Conservation (phyloP, 495 filamentous ascomycete species). For the Bryoglossum gracile region DNA sequence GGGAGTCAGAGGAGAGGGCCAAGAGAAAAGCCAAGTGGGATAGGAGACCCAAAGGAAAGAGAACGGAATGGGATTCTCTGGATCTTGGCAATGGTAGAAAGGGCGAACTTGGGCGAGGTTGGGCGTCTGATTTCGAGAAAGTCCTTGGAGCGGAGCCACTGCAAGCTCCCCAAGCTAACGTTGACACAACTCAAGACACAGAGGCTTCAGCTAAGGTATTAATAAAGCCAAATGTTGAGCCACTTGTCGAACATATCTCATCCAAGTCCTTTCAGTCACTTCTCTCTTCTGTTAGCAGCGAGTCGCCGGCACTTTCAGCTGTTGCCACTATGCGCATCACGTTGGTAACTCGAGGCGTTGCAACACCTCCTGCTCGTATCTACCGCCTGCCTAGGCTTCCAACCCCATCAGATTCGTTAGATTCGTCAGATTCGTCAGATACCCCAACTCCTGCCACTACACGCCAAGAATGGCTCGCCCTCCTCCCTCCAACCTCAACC, state of each 20-base stretch:
- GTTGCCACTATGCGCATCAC: slow-evolving; percentile 54
- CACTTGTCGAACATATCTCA: slow-evolving; percentile 31
- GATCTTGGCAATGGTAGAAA: slow-evolving; percentile 65
- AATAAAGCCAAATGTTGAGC: not conserved
- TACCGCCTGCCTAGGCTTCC: slow-evolving; percentile 72
- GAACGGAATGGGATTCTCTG: slow-evolving; percentile 68
- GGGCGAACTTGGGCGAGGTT: slow-evolving; percentile 78
- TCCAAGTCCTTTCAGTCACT: slow-evolving; percentile 21
- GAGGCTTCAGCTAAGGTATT: not conserved
- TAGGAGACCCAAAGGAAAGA: slow-evolving; percentile 72
- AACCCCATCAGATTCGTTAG: slow-evolving; percentile 8
- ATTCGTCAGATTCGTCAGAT: slow-evolving; percentile 9
- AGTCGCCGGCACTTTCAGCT: not conserved
- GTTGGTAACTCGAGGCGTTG: slow-evolving; percentile 52
- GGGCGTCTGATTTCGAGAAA: slow-evolving; percentile 81
- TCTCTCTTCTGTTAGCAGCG: slow-evolving; percentile 11
- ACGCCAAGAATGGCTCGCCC: slow-evolving; percentile 17
- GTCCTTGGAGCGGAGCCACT: slow-evolving; percentile 32
- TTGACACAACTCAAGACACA: slow-evolving; percentile 3
- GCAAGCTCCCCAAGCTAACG: not conserved
- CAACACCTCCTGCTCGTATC: slow-evolving; percentile 56
- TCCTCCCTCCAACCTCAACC: slow-evolving; percentile 12
- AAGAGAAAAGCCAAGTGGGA: slow-evolving; percentile 64
- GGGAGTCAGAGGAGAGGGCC: slow-evolving; percentile 60
- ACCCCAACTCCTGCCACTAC: not conserved